Evolutionary conservation across 2,329 filamentous ascomycete species (phyloP).

Genomic region (Venturia nashicola): DNA sequence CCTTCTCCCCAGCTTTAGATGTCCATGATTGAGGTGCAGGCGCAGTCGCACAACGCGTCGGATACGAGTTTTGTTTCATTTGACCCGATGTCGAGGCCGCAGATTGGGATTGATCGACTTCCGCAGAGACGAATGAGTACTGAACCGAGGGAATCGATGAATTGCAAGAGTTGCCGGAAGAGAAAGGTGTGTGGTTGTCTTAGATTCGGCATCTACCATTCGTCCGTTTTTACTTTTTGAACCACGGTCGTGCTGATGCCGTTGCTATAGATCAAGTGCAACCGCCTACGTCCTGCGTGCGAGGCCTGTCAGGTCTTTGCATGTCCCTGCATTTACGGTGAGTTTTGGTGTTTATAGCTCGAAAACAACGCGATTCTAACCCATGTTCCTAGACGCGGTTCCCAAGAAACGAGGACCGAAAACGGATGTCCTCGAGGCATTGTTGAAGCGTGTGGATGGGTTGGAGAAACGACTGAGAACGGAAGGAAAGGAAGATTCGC

Average conservation of each 20-base stretch:
- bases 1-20: neutral
- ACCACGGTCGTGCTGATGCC: neutral
- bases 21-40: neutral
- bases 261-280: conserved; percentile 69
- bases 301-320: conserved; percentile 86
- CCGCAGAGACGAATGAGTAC: conserved; percentile 57
- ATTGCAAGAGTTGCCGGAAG: conserved; percentile 89
- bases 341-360: conserved; percentile 9
- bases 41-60: neutral
- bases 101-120: conserved; percentile 70
- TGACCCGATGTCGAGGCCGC: conserved; percentile 35
- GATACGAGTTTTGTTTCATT: neutral
- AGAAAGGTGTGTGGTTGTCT: conserved; percentile 56
- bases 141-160: conserved; percentile 82
- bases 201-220: neutral
- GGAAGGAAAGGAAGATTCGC: conserved; percentile 33
- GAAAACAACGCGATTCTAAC: neutral
- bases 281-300: conserved; percentile 69
- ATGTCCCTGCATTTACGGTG: conserved; percentile 80
- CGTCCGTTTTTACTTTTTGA: conserved; percentile 9
- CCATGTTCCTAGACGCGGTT: conserved; percentile 54
- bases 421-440: conserved; percentile 74
- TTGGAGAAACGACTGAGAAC: conserved; percentile 65
- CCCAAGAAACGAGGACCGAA: conserved; percentile 86
- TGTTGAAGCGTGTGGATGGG: conserved; percentile 75